phyloP scores from a whole-genome alignment of 805 yeast genomes.

The Sporopachydermia quercuum region DNA sequence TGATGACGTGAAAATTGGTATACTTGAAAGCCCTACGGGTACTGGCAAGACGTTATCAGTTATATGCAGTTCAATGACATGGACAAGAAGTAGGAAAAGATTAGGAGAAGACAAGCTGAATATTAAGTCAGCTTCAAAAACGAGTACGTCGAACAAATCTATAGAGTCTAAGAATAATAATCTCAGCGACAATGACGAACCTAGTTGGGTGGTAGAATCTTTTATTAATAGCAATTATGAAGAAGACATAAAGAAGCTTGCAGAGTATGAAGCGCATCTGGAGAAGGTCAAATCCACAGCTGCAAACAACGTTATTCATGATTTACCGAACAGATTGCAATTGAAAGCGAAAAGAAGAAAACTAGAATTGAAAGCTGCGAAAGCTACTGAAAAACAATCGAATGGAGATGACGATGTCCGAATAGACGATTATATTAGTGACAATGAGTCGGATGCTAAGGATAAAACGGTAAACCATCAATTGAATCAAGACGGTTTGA shows the following conservation, averaged over 20 bases:
- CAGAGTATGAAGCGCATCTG: conserved; percentile 23
- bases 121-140: conserved; percentile 6
- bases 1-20: conserved; percentile 44
- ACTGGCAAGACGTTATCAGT: conserved; percentile 84
- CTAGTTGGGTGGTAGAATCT: conserved; percentile 48
- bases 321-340: conserved; percentile 6
- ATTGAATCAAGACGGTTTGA: conserved; percentile 25
- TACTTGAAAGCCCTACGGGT: conserved; percentile 91
- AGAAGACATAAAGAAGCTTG: conserved; percentile 13
- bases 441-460: conserved; percentile 14
- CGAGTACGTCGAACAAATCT: conserved; percentile 1
- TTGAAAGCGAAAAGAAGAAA: conserved; percentile 10
- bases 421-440: conserved; percentile 25
- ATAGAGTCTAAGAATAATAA: conserved; percentile 13
- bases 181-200: conserved; percentile 34
- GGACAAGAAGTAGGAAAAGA: conserved; percentile 47
- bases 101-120: conserved; percentile 7
- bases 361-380: conserved; percentile 13
- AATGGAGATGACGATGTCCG: conserved; percentile 24
- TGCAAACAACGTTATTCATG: conserved; percentile 2
- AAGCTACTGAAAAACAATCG: conserved; percentile 16
- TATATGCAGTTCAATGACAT: conserved; percentile 72
- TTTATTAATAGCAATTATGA: conserved; percentile 17
- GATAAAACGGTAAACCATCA: conserved; percentile 16
- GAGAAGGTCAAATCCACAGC: conserved; percentile 9